Evolutionary conservation across 495 filamentous ascomycete genomes (phyloP), one percentile per base, ranked within the genome.

Genomic region (Chaetomidium leptoderma): DNA sequence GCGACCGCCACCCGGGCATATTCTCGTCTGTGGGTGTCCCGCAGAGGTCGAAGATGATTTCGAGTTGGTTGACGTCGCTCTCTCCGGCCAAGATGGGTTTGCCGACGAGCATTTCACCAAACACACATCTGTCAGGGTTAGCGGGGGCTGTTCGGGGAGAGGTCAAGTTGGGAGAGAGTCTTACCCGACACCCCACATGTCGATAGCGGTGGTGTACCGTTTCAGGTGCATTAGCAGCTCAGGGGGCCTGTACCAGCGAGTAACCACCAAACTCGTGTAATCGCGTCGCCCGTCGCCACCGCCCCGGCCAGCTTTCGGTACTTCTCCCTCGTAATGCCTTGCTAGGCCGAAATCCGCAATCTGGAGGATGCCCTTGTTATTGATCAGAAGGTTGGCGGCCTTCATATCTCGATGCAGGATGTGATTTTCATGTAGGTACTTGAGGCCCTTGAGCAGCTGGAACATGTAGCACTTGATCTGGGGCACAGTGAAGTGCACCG

Each of bases 331-430:
- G 63, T 92, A 99, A 58, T 95, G 91, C 63, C 93, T 81, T 33
- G 93, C 93, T 33, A 99, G 78, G 45, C 93, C 93, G 64, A 99
- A 99, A 75, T 99, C 93, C 29, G 91, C 93, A 72, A 99, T 97
- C 67, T 96, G 91, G 45, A 99, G 82, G 54, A 96, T 86, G 14
- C 93, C 93, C 40, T 82, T 81, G 69, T 99, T 99, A 72, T 88
- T 95, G 71, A 99, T 97, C 45, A 99, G 82, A 2, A 99, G 81
- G 69, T 99, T 99, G 60, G 93, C 93, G 17, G 93, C 93, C 77
- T 98, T 98, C 93, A 98, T 97, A 65, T 98, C 93, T 70, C 93
- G 84, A 70, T 98, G 93, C 16, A 98, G 73, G 55, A 97, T 96
- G 49, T 87, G 83, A 63, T 83, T 92, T 67, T 86, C 88, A 72